phyloP scores from a whole-genome alignment of 139 green algal genomes.

The Gonium pectorale region DNA sequence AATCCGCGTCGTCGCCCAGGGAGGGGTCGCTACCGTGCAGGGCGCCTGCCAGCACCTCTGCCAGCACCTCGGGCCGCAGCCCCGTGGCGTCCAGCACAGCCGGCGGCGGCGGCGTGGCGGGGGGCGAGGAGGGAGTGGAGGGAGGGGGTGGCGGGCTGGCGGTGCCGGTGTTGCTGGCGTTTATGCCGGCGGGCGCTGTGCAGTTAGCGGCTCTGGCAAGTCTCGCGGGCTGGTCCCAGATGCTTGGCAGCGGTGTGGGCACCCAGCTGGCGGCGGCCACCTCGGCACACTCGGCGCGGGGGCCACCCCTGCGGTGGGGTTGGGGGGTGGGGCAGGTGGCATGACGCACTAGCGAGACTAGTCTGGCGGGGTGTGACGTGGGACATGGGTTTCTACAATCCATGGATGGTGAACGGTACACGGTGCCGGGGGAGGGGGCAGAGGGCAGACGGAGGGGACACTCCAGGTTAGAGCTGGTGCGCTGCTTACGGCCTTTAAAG shows the following conservation, averaged over 20 bases:
- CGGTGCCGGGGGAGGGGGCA: too few relatives aligned
- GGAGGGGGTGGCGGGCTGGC: background rate
- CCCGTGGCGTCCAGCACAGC: background rate
- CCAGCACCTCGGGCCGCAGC: slow-evolving; percentile 6
- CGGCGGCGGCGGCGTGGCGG: background rate
- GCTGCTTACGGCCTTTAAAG: too few relatives aligned
- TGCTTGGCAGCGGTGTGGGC: slow-evolving; percentile 2
- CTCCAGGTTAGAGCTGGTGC: too few relatives aligned
- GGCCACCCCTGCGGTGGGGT: background rate
- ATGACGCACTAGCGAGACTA: too few relatives aligned
- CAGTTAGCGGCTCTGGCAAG: too few relatives aligned
- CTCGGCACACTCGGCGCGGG: background rate
- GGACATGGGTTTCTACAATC: too few relatives aligned
- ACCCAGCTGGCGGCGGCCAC: background rate
- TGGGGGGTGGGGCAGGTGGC: background rate
- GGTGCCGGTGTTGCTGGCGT: background rate
- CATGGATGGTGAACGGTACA: too few relatives aligned
- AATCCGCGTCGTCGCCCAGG: too few relatives aligned
- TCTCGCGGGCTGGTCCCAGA: background rate
- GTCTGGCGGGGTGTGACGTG: too few relatives aligned
- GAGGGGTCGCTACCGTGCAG: too few relatives aligned
- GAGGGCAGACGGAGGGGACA: too few relatives aligned
- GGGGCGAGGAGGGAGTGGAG: background rate
- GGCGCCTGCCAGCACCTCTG: background rate
- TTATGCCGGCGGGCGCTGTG: too few relatives aligned